phyloP scores from a whole-genome alignment of 768 basidiomycete genomes.

The Auricularia heimuer region DNA sequence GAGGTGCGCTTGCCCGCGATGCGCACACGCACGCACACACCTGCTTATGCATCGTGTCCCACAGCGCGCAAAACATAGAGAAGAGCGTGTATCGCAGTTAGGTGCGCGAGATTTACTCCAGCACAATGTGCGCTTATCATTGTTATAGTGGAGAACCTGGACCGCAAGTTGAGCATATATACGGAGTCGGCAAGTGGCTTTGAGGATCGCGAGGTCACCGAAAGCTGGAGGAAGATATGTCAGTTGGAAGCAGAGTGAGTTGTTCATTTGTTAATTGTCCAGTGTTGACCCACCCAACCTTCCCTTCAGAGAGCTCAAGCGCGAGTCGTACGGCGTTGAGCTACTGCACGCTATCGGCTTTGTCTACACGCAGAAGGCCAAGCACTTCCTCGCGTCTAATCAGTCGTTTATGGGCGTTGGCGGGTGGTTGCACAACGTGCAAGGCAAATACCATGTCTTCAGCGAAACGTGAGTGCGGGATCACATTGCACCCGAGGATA shows the following conservation, averaged over 20 bases:
- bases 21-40: background rate
- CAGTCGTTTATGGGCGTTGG: slow-evolving; percentile 69
- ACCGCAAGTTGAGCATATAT: slow-evolving; percentile 77
- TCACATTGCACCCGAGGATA: background rate
- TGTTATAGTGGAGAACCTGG: slow-evolving; percentile 50
- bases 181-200: slow-evolving; percentile 65
- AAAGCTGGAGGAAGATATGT: slow-evolving; percentile 70
- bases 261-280: background rate
- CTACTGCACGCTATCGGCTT: slow-evolving; percentile 80
- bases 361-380: slow-evolving; percentile 73
- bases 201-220: slow-evolving; percentile 58
- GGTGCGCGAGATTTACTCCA: background rate
- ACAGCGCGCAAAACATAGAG: slow-evolving; percentile 73
- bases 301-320: slow-evolving; percentile 56
- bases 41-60: background rate
- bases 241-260: slow-evolving; percentile 74
- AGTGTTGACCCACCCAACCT: slow-evolving; percentile 1
- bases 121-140: background rate
- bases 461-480: slow-evolving; percentile 67
- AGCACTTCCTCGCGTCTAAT: slow-evolving; percentile 70
- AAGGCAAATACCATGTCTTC: slow-evolving; percentile 87
- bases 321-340: slow-evolving; percentile 81
- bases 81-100: slow-evolving; percentile 65
- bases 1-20: slow-evolving; percentile 43
- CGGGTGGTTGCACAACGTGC: slow-evolving; percentile 87